phyloP scores from a whole-genome alignment of 139 green algal species.

The Haematococcus lacustris region DNA sequence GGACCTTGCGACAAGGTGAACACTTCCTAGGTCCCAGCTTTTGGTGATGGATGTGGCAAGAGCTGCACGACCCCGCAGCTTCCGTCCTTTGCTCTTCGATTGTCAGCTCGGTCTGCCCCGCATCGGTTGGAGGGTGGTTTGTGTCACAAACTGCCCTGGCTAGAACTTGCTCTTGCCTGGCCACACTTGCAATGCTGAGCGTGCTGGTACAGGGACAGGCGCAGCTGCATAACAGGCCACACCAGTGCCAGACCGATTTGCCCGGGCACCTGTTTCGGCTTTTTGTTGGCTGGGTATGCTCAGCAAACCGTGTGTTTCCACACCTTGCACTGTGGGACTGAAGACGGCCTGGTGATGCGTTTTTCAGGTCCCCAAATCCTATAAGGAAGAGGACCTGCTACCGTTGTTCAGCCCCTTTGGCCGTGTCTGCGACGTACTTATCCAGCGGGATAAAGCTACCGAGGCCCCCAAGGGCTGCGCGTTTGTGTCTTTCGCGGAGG shows the following conservation, averaged over 20 bases:
- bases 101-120: too few relatives aligned
- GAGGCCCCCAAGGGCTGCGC: slow-evolving; percentile 32
- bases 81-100: too few relatives aligned
- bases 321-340: not conserved
- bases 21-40: too few relatives aligned
- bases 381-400: slow-evolving; percentile 5
- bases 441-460: slow-evolving; percentile 22
- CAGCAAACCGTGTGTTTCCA: not conserved
- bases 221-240: not conserved
- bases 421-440: slow-evolving; percentile 18
- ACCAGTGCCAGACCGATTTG: not conserved
- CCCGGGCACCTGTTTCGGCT: not conserved
- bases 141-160: too few relatives aligned
- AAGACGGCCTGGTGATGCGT: not conserved
- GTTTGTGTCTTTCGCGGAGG: slow-evolving; percentile 30
- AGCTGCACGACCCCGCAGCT: too few relatives aligned
- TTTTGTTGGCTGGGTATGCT: not conserved
- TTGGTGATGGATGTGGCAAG: too few relatives aligned
- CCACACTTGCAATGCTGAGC: too few relatives aligned
- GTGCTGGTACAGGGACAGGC: too few relatives aligned
- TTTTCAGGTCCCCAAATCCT: slow-evolving; percentile 5
- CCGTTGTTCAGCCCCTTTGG: slow-evolving; percentile 11
- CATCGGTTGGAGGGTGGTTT: too few relatives aligned
- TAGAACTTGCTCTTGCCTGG: too few relatives aligned
- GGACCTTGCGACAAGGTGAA: too few relatives aligned